Percentiles rank a stretch among this genome's conserved stretches.
These are phyloP conservation scores for Aspergillus brasiliensis DNA, from an alignment of 2,329 filamentous ascomycete species.

Conservation along the genomic window DNA sequence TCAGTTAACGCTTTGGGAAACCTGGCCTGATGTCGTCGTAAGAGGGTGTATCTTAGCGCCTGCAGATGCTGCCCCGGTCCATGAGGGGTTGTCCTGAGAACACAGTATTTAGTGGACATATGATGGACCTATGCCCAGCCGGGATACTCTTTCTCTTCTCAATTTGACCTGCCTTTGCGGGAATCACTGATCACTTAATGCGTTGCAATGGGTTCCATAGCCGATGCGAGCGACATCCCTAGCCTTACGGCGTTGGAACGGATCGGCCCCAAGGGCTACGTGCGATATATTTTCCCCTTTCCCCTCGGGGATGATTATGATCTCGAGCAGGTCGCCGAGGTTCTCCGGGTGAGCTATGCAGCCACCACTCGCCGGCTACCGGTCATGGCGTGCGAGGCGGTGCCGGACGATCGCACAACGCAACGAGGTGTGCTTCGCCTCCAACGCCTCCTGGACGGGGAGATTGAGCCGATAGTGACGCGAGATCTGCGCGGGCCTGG, in stretches of 20 bases:
- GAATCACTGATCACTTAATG: too few relatives aligned
- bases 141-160: too few relatives aligned
- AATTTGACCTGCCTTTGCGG: too few relatives aligned
- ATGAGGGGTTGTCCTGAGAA: too few relatives aligned
- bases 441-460: conserved; percentile 9
- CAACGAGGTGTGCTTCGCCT: conserved; percentile 38
- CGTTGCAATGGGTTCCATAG: conserved; percentile 8
- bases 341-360: conserved; percentile 35
- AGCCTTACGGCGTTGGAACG: conserved; percentile 35
- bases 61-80: too few relatives aligned
- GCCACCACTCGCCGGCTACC: conserved; percentile 32
- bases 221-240: conserved; percentile 15
- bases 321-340: conserved; percentile 24
- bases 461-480: background rate
- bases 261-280: conserved; percentile 38
- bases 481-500: background rate
- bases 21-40: too few relatives aligned
- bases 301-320: conserved; percentile 36
- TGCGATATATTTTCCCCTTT: conserved; percentile 40
- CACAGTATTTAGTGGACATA: too few relatives aligned
- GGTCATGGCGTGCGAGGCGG: conserved; percentile 34
- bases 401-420: conserved; percentile 33
- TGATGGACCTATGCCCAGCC: too few relatives aligned
- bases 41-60: too few relatives aligned
- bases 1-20: too few relatives aligned